Conservation (phyloP, 139 green algal genomes). For the Chlorella ohadii region DNA sequence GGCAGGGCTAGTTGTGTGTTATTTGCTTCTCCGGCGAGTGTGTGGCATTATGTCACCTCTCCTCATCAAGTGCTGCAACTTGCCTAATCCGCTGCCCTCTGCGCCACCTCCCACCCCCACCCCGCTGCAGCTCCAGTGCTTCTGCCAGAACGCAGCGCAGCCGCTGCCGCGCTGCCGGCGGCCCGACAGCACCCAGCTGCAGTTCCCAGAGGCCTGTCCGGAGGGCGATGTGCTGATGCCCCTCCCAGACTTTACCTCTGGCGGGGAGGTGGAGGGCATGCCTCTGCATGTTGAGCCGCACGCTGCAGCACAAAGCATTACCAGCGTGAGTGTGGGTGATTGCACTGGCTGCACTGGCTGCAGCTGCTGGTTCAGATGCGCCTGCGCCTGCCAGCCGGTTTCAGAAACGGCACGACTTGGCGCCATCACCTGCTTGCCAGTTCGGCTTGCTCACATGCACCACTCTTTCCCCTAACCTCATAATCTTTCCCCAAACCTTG, state of each 20-base stretch:
- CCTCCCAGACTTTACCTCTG: not conserved
- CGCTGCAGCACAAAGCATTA: not conserved
- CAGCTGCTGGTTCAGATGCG: not conserved
- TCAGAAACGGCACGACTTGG: not conserved
- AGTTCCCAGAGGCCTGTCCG: constrained; percentile 20
- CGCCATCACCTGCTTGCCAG: not conserved
- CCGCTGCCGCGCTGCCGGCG: constrained; percentile 27
- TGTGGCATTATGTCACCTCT: too few relatives aligned
- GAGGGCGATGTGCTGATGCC: constrained; percentile 16
- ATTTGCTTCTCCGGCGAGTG: too few relatives aligned
- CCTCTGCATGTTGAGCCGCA: not conserved
- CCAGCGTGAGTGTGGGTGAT: not conserved
- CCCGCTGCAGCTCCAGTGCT: constrained; percentile 27
- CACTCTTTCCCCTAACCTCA: not conserved
- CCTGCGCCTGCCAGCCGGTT: too few relatives aligned
- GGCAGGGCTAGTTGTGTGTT: too few relatives aligned
- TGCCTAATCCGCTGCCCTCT: not conserved
- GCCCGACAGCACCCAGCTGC: not conserved
- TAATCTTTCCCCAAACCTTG: not conserved
- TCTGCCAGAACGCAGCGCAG: constrained; percentile 22
- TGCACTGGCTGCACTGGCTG: not conserved
- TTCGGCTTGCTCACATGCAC: not conserved
- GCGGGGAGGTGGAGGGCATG: not conserved
- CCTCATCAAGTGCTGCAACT: too few relatives aligned
- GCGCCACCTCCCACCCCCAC: too few relatives aligned